Evolutionary conservation across 2,329 filamentous ascomycete genomes (phyloP).

Genomic region (Alternaria viburni): DNA sequence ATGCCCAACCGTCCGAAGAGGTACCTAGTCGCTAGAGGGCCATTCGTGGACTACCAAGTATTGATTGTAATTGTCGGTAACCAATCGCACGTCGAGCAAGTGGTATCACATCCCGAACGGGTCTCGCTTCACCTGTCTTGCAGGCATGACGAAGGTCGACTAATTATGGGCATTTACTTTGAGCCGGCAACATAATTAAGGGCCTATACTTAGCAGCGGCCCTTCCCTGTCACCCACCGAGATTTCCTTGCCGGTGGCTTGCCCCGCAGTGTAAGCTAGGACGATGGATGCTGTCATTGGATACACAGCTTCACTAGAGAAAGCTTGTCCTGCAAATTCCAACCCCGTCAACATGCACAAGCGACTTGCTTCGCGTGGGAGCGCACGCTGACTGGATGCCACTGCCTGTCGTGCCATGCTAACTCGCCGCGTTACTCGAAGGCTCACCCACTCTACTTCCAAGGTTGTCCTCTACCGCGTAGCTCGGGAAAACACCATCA

Average conservation of each 20-base stretch:
- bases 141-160: slow-evolving; percentile 11
- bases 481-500: slow-evolving; percentile 33
- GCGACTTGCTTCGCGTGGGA: slow-evolving; percentile 37
- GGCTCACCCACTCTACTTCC: slow-evolving; percentile 13
- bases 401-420: slow-evolving; percentile 40
- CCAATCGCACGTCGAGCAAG: slow-evolving; percentile 33
- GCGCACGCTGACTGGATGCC: slow-evolving; percentile 40
- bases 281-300: slow-evolving; percentile 37
- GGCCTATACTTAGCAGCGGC: slow-evolving; percentile 38
- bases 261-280: slow-evolving; percentile 28
- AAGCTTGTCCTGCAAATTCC: slow-evolving; percentile 48
- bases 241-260: slow-evolving; percentile 26
- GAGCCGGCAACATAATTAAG: slow-evolving; percentile 36
- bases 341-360: slow-evolving; percentile 32
- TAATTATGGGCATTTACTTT: slow-evolving; percentile 44
- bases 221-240: slow-evolving; percentile 32
- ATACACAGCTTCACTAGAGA: slow-evolving; percentile 25
- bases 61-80: slow-evolving; percentile 43
- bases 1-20: slow-evolving; percentile 18
- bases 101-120: slow-evolving; percentile 22
- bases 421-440: slow-evolving; percentile 37
- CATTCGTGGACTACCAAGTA: slow-evolving; percentile 46
- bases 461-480: slow-evolving; percentile 14
- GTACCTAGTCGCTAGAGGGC: slow-evolving; percentile 38
- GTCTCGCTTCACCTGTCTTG: slow-evolving; percentile 24